Evolutionary conservation across 106 monocot genomes (phyloP), one percentile per base, ranked within the genome.

Genomic region (Dioscorea alata): DNA sequence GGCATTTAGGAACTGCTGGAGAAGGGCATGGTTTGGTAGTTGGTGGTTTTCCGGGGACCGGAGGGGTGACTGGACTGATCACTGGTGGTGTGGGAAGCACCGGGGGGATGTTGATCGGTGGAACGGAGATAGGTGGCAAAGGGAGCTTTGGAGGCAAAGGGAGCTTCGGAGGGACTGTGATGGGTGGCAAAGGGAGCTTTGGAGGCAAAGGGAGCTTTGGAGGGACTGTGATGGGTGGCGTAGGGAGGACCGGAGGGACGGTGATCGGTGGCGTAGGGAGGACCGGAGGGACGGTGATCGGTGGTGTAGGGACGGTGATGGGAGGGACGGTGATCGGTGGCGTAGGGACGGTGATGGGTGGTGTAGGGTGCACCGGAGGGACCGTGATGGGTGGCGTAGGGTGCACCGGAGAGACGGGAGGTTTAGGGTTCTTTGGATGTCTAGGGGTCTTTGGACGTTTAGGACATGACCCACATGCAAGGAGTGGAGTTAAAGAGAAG

Each of bases 1-100:
- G 83, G 63, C 83, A 83, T 23, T 34, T 77, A 12, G 78, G 71
- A 0, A 71, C 33, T 0, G 56, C 21, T 3, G 76, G 65, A 9
- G 32, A 28, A 28, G 49, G 56, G 19, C 60, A 23, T 16, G 60
- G 33, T 23, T n/a, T 60, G 25, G 51, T 14, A 15, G 25, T 48
- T 0, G 66, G 23, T 33, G 78, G 66, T 31, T 20, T 48, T 6
- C 65, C 71, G 20, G 64, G 63, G 10, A 21, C 72, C 6, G 34
- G 61, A 6, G 42, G 42, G 42, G 31, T 28, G 50, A 66, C 20
- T 0, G 23, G 52, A 49, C 51, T 28, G 23, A 69, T 13, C 19
- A 69, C 19, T 1, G 77, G 71, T 0, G 75, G 74, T 1, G 16
- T 54, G 8, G 32, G 57, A 28, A 28, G 28, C 28, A 28, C 28